Percentiles rank a stretch among this genome's conserved stretches.
Conservation (phyloP, 805 yeast genomes). For the Phaffomyces thermotolerans region DNA sequence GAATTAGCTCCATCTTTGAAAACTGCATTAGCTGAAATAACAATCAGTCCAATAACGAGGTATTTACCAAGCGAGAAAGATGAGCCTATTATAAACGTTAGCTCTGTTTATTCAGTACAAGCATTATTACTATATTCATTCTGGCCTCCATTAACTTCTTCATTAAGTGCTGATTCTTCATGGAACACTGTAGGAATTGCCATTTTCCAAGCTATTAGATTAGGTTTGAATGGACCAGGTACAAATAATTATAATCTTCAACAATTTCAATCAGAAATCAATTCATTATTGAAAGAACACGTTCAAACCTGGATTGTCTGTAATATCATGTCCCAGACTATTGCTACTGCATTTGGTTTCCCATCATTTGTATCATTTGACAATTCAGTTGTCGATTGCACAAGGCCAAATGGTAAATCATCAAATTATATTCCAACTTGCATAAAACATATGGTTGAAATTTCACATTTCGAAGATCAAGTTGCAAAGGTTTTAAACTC, state of each 20-base stretch:
- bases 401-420: conserved; percentile 32
- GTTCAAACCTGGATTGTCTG: conserved; percentile 90
- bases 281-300: conserved; percentile 57
- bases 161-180: conserved; percentile 89
- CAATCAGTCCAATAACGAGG: conserved; percentile 84
- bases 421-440: conserved; percentile 24
- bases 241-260: conserved; percentile 34
- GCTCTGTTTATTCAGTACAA: conserved; percentile 90
- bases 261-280: conserved; percentile 27
- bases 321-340: conserved; percentile 80
- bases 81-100: conserved; percentile 78
- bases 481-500: conserved; percentile 70
- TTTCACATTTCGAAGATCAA: conserved; percentile 82
- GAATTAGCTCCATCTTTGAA: conserved; percentile 64
- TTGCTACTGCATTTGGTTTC: conserved; percentile 89
- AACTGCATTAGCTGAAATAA: conserved; percentile 74
- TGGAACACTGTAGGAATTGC: conserved; percentile 96
- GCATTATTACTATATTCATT: conserved; percentile 81
- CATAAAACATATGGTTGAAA: conserved; percentile 70
- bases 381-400: conserved; percentile 50
- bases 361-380: conserved; percentile 90
- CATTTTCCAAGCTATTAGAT: conserved; percentile 82
- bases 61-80: conserved; percentile 72
- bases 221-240: conserved; percentile 84
- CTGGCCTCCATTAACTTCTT: conserved; percentile 96